Percentiles rank a stretch among this genome's conserved stretches.
Conservation (phyloP, 1,284 basidiomycete species). For the Ceratobasidium sp. region DNA sequence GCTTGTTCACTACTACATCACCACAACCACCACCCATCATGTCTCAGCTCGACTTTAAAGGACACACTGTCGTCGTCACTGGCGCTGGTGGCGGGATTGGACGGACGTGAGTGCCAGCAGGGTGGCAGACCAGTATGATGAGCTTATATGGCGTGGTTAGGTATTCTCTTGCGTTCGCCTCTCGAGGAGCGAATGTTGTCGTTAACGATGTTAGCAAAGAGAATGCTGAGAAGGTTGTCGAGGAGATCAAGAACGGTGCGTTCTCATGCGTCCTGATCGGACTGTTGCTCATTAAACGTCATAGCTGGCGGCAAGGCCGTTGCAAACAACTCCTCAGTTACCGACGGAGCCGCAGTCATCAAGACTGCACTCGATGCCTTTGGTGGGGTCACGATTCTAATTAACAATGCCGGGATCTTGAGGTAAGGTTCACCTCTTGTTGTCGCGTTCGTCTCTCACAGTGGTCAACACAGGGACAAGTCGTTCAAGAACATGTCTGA, state of each 20-base stretch:
- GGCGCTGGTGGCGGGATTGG: slow-evolving; percentile 97
- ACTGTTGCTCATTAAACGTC: slow-evolving; percentile 46
- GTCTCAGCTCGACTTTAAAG: slow-evolving; percentile 77
- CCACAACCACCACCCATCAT: slow-evolving; percentile 39
- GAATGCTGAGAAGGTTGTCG: slow-evolving; percentile 92
- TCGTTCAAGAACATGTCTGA: slow-evolving; percentile 91
- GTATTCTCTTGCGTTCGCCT: slow-evolving; percentile 90
- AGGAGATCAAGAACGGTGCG: slow-evolving; percentile 86
- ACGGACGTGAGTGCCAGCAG: slow-evolving; percentile 71
- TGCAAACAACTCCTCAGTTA: slow-evolving; percentile 88
- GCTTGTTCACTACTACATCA: not conserved
- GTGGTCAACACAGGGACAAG: slow-evolving; percentile 57
- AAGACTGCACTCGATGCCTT: slow-evolving; percentile 89
- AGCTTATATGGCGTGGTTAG: slow-evolving; percentile 57
- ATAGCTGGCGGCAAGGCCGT: slow-evolving; percentile 88
- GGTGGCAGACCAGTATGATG: not conserved
- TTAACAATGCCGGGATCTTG: slow-evolving; percentile 98
- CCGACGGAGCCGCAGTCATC: slow-evolving; percentile 89
- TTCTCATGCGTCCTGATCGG: slow-evolving; percentile 39
- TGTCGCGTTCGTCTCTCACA: not conserved
- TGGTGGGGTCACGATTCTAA: slow-evolving; percentile 82
- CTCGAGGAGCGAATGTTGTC: slow-evolving; percentile 92
- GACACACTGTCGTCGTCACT: slow-evolving; percentile 93
- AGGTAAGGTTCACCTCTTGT: slow-evolving; percentile 63
- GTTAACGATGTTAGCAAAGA: slow-evolving; percentile 93